Evolutionary conservation across 768 basidiomycete genomes (phyloP).

Genomic region (Rhodotorula babjevae): DNA sequence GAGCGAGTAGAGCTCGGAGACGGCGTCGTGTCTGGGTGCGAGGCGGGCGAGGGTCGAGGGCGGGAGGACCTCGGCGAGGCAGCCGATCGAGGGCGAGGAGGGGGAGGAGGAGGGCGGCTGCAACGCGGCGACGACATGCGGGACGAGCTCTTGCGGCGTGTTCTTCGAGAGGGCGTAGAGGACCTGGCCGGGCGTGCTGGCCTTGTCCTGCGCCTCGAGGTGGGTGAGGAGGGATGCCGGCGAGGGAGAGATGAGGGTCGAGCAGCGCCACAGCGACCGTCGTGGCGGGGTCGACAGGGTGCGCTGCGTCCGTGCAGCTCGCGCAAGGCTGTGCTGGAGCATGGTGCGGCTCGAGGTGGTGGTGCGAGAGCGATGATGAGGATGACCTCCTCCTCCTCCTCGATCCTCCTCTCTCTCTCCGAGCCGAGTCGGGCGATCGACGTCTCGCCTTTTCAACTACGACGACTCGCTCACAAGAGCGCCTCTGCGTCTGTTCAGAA

Average conservation of each 20-base stretch:
- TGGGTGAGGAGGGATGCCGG: constrained; percentile 10
- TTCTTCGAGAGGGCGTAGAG: constrained; percentile 31
- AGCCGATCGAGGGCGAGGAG: constrained; percentile 2
- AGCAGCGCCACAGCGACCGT: constrained; percentile 17
- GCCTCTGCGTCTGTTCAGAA: too few species aligned
- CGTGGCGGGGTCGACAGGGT: fast-evolving
- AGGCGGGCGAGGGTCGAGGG: not conserved
- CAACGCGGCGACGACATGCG: not conserved
- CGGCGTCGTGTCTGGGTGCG: too few species aligned
- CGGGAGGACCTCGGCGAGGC: constrained; percentile 24
- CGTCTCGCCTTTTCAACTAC: too few species aligned
- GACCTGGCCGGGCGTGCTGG: too few species aligned
- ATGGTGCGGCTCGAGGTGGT: not conserved
- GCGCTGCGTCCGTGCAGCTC: too few species aligned
- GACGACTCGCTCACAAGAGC: too few species aligned
- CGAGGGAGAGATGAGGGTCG: constrained; percentile 14
- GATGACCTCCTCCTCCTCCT: too few species aligned
- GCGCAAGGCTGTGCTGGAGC: not conserved
- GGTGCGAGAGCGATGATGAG: not conserved
- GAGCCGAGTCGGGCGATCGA: too few species aligned
- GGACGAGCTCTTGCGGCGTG: constrained; percentile 22
- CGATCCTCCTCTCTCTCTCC: too few species aligned
- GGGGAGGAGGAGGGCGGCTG: not conserved
- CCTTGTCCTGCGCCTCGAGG: not conserved
- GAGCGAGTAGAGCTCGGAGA: constrained; percentile 11